Conservation (phyloP, 2,329 filamentous ascomycete genomes). For the Ophiostoma ulmi region DNA sequence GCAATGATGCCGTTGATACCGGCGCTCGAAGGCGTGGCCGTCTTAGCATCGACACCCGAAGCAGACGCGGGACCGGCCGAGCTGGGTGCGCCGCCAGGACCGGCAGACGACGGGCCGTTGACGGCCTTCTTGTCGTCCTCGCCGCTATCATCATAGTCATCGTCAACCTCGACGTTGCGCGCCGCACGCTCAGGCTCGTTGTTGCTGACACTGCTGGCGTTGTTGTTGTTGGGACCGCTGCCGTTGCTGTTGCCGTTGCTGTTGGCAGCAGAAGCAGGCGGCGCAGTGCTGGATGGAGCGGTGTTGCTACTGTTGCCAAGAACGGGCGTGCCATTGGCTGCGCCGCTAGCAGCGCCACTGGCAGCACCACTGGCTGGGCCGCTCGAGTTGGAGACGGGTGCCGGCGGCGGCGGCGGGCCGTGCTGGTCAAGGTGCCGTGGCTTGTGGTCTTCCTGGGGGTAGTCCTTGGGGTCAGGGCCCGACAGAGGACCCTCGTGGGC, state of each 20-base stretch:
- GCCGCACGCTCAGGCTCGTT: slow-evolving; percentile 78
- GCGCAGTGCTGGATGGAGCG: not conserved
- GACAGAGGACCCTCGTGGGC: slow-evolving; percentile 49
- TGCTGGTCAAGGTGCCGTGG: slow-evolving; percentile 40
- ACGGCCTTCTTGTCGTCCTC: slow-evolving; percentile 69
- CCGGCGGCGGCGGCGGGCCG: slow-evolving; percentile 43
- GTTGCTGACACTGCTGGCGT: not conserved
- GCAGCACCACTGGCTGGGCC: not conserved
- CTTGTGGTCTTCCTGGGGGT: slow-evolving; percentile 51
- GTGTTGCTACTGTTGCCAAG: slow-evolving; percentile 6
- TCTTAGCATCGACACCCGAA: slow-evolving; percentile 48
- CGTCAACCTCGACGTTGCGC: slow-evolving; percentile 93
- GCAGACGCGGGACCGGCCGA: slow-evolving; percentile 37
- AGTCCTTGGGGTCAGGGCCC: slow-evolving; percentile 48
- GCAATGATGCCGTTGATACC: slow-evolving; percentile 47
- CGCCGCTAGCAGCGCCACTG: slow-evolving; percentile 28
- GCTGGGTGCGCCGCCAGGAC: slow-evolving; percentile 23
- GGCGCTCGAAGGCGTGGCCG: slow-evolving; percentile 45
- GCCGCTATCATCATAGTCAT: slow-evolving; percentile 92
- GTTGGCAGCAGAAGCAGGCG: not conserved
- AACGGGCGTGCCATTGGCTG: not conserved
- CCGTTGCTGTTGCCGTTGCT: not conserved
- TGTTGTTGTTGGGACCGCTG: not conserved
- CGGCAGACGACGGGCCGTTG: slow-evolving; percentile 25
- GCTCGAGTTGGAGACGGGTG: slow-evolving; percentile 36